Evolutionary conservation across 2,329 filamentous ascomycete species (phyloP).

Genomic region (Zopfia rhizophila): DNA sequence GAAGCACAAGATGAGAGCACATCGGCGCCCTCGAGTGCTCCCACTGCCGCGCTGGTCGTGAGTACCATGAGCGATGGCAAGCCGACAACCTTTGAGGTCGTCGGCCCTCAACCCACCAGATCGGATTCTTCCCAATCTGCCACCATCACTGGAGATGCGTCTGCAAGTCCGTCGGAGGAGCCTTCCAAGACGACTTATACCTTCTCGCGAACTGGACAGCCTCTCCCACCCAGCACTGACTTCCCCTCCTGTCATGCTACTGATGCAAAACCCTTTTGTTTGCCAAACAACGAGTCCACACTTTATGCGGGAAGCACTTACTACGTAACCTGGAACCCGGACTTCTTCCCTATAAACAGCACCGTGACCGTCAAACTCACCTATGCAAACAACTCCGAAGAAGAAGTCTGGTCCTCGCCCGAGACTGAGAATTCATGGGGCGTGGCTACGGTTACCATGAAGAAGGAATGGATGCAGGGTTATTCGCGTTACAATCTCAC

Average conservation of each 20-base stretch:
- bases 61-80: conserved; percentile 32
- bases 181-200: conserved; percentile 21
- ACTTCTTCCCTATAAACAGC: conserved; percentile 32
- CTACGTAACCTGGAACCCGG: conserved; percentile 44
- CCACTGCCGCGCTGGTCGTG: conserved; percentile 28
- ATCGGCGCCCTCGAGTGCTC: conserved; percentile 17
- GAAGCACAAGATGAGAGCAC: conserved; percentile 14
- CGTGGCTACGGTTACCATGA: conserved; percentile 51
- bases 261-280: conserved; percentile 47
- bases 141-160: conserved; percentile 10
- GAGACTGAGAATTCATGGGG: conserved; percentile 51
- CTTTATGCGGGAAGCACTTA: conserved; percentile 52
- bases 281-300: conserved; percentile 44
- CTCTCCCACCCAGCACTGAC: conserved; percentile 26
- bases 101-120: conserved; percentile 21
- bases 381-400: conserved; percentile 45
- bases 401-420: conserved; percentile 51
- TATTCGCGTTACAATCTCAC: conserved; percentile 51
- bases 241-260: conserved; percentile 43
- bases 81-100: conserved; percentile 27
- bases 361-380: conserved; percentile 41
- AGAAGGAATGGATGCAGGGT: conserved; percentile 54
- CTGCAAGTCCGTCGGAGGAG: conserved; percentile 12
- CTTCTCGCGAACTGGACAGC: conserved; percentile 16
- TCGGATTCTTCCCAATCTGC: conserved; percentile 10